phyloP scores from a whole-genome alignment of 2,329 filamentous ascomycete genomes.

The Aspergillus novoparasiticus region DNA sequence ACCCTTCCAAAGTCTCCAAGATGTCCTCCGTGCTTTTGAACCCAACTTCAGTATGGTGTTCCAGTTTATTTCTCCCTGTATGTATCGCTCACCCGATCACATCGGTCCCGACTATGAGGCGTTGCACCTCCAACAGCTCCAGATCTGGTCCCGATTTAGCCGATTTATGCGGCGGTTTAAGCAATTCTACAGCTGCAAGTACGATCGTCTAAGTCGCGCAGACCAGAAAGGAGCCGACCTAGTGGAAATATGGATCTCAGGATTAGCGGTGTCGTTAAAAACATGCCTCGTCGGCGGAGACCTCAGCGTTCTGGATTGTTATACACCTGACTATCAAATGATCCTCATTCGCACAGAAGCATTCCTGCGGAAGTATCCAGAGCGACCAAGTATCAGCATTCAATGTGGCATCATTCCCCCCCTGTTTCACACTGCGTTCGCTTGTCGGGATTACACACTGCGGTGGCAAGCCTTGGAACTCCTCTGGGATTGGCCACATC shows the following conservation, averaged over 20 bases:
- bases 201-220: not conserved
- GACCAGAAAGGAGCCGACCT: not conserved
- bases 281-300: not conserved
- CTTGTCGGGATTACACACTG: not conserved
- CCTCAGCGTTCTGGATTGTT: not conserved
- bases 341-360: not conserved
- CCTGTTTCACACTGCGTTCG: not conserved
- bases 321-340: not conserved
- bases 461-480: constrained; percentile 5
- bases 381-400: not conserved
- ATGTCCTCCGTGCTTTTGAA: not conserved
- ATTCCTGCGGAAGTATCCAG: not conserved
- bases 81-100: not conserved
- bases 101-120: not conserved
- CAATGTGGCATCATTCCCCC: not conserved
- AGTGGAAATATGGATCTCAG: not conserved
- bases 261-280: not conserved
- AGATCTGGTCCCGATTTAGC: not conserved
- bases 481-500: constrained; percentile 5
- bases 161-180: not conserved
- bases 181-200: not conserved
- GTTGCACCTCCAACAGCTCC: not conserved
- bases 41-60: not conserved
- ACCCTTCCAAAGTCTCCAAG: not conserved
- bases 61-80: not conserved